Conservation (phyloP, 306 rosid species). For the Clitoria ternatea region DNA sequence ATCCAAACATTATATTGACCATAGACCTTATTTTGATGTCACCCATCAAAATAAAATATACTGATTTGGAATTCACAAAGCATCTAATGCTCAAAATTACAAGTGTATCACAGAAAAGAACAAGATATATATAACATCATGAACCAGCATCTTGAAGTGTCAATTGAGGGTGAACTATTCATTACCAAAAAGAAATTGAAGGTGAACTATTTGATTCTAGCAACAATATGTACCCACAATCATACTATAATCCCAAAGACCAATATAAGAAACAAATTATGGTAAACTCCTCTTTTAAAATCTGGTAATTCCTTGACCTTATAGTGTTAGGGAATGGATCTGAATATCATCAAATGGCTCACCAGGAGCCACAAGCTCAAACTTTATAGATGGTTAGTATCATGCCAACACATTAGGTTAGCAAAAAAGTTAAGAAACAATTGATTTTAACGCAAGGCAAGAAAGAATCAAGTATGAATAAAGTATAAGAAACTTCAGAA, state of each 20-base stretch:
- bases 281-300: not conserved
- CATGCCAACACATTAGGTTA: not conserved
- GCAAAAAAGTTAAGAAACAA: slow-evolving; percentile 17
- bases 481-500: not conserved
- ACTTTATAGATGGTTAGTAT: not conserved
- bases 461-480: not conserved
- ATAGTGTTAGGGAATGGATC: not conserved
- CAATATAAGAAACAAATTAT: not conserved
- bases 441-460: slow-evolving; percentile 2
- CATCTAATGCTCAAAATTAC: not conserved
- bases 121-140: not conserved
- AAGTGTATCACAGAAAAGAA: not conserved
- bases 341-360: not conserved
- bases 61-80: not conserved
- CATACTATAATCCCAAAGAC: not conserved
- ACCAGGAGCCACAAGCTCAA: not conserved
- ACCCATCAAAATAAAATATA: not conserved
- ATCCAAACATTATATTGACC: not conserved
- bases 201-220: not conserved
- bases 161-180: not conserved
- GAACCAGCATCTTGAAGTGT: not conserved
- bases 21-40: not conserved
- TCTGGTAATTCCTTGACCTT: not conserved
- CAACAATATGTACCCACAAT: not conserved
- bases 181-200: no score